These are phyloP conservation scores for Pugionium dolabratum DNA, from an alignment of 345 rosid species.

Conservation along the genomic window DNA sequence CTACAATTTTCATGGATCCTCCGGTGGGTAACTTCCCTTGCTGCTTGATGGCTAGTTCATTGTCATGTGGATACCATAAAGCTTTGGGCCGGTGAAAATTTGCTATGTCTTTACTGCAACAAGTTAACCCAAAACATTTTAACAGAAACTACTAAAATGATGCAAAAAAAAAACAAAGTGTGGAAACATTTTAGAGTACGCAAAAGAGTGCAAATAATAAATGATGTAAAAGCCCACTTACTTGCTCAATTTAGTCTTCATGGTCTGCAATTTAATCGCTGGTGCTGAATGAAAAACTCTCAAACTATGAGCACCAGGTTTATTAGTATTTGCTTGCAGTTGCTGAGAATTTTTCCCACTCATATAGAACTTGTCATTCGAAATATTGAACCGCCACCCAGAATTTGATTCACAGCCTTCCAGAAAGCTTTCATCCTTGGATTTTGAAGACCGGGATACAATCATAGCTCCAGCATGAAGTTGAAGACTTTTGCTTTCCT, in stretches of 20 bases:
- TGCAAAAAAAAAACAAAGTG: background rate
- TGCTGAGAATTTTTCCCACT: conserved; percentile 89
- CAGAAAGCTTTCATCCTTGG: conserved; percentile 46
- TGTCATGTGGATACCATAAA: conserved; percentile 93
- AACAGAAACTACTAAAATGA: conserved; percentile 16
- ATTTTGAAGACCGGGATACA: conserved; percentile 54
- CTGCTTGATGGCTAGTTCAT: conserved; percentile 86
- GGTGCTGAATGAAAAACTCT: conserved; percentile 93
- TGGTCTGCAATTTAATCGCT: conserved; percentile 90
- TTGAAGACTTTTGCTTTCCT: conserved; percentile 65
- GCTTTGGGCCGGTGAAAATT: conserved; percentile 97
- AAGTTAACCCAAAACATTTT: conserved; percentile 22
- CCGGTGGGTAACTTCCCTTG: conserved; percentile 75
- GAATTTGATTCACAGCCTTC: conserved; percentile 55
- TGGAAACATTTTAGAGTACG: conserved; percentile 6
- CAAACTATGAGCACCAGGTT: conserved; percentile 67
- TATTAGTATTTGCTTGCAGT: conserved; percentile 71
- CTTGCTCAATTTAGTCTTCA: conserved; percentile 96
- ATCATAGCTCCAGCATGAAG: conserved; percentile 96
- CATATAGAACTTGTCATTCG: conserved; percentile 88
- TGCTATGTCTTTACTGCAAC: conserved; percentile 84
- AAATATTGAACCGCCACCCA: conserved; percentile 89
- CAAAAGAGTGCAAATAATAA: conserved; percentile 18
- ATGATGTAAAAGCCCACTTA: conserved; percentile 44
- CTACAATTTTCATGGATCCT: conserved; percentile 81